Evolutionary conservation across 371 early-diverging fungal species (phyloP).

Genomic region (Zopfochytrium polystomum): DNA sequence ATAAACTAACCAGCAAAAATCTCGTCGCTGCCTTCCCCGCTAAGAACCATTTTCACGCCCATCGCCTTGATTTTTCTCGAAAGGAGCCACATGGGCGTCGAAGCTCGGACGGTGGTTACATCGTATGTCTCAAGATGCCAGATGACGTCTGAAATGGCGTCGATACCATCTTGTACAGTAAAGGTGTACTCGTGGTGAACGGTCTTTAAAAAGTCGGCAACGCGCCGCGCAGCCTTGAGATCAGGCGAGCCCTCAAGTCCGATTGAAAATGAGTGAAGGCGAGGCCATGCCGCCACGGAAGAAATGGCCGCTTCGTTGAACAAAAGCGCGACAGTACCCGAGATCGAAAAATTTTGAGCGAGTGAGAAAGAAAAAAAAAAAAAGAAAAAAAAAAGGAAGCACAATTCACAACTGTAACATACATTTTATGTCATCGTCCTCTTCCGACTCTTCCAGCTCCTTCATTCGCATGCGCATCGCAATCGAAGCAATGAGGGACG

Average conservation of each 20-base stretch:
- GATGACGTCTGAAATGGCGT: conserved; percentile 91
- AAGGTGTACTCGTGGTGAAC: conserved; percentile 94
- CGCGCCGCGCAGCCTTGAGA: conserved; percentile 82
- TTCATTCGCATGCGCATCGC: conserved; percentile 66
- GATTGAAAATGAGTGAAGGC: conserved; percentile 92
- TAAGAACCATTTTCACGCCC: conserved; percentile 97
- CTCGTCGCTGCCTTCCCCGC: conserved; percentile 95
- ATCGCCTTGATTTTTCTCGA: conserved; percentile 94
- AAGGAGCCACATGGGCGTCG: conserved; percentile 95
- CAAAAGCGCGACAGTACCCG: background rate
- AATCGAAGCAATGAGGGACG: conserved; percentile 89
- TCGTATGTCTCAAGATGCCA: conserved; percentile 97
- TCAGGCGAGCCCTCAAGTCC: conserved; percentile 94
- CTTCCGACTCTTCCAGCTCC: conserved; percentile 29
- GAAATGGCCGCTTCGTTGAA: conserved; percentile 34
- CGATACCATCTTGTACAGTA: conserved; percentile 91
- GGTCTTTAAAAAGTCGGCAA: conserved; percentile 83
- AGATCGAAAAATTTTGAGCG: conserved; percentile 3
- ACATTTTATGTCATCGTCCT: conserved; percentile 71
- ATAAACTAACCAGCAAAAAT: conserved; percentile 77
- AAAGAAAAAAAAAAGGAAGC: background rate
- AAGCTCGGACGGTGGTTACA: conserved; percentile 97
- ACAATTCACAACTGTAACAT: conserved; percentile 21
- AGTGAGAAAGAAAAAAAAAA: too few relatives aligned
- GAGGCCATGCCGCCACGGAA: conserved; percentile 64